Percentiles rank a stretch among this genome's conserved stretches.
These are phyloP conservation scores for Eucalyptus brandiana DNA, from an alignment of 345 rosid genomes.

Conservation along the genomic window DNA sequence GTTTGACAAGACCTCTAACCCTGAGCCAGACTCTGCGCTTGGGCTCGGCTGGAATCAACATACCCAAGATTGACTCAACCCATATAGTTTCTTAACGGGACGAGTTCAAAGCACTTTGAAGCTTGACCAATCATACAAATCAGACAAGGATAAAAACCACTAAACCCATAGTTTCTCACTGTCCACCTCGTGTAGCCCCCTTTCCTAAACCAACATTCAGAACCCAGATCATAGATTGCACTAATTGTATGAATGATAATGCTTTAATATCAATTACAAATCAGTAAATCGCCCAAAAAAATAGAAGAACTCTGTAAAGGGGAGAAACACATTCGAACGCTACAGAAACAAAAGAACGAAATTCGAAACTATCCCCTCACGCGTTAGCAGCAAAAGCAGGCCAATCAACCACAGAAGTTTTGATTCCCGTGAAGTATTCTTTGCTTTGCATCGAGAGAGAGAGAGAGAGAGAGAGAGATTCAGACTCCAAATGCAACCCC, in stretches of 20 bases:
- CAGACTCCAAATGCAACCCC: background rate
- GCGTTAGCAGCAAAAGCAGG: background rate
- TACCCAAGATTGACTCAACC: background rate
- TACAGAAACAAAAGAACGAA: background rate
- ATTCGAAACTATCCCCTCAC: background rate
- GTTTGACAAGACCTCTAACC: background rate
- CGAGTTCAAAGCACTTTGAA: background rate
- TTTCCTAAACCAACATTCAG: background rate
- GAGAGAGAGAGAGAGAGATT: background rate
- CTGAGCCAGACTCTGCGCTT: background rate
- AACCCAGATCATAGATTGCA: background rate
- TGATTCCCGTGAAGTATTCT: background rate
- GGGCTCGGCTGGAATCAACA: background rate
- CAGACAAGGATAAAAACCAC: background rate
- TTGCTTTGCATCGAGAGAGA: background rate
- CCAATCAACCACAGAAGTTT: background rate
- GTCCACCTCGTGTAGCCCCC: background rate
- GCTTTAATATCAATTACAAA: background rate
- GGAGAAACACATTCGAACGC: background rate
- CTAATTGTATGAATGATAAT: background rate
- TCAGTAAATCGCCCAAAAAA: background rate
- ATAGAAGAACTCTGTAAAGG: background rate
- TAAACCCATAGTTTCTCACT: background rate
- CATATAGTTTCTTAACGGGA: background rate
- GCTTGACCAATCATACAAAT: background rate